Evolutionary conservation across 2,329 filamentous ascomycete species (phyloP).

Genomic region (Diaporthe citri): DNA sequence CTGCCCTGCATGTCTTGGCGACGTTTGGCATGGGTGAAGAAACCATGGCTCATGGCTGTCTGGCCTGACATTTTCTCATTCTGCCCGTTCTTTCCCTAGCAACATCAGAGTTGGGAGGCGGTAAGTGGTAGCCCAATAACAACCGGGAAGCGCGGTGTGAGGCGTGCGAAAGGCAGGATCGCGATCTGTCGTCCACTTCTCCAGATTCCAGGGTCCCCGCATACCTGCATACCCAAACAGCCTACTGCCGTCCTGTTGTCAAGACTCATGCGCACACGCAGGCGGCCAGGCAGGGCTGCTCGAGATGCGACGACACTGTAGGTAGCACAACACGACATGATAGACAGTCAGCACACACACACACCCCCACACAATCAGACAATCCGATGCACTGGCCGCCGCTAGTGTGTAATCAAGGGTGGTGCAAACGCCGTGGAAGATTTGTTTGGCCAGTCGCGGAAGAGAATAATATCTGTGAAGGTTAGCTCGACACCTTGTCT

Average conservation of each 20-base stretch:
- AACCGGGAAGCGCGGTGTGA: not conserved
- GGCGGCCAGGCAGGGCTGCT: not conserved
- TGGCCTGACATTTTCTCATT: not conserved
- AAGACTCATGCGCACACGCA: slow-evolving; percentile 16
- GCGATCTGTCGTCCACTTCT: slow-evolving; percentile 28
- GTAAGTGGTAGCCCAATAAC: not conserved
- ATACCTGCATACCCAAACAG: not conserved
- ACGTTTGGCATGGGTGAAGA: not conserved
- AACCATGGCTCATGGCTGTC: not conserved
- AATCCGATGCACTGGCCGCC: slow-evolving; percentile 14
- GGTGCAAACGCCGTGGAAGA: not conserved
- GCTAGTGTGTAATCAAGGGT: slow-evolving; percentile 24
- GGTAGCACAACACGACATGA: slow-evolving; percentile 22
- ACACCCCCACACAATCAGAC: not conserved
- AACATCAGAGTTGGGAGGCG: not conserved
- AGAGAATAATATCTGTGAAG: slow-evolving; percentile 19
- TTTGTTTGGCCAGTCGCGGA: slow-evolving; percentile 17
- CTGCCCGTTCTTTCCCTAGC: not conserved
- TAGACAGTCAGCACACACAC: slow-evolving; percentile 18
- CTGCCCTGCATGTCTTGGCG: slow-evolving; percentile 19
- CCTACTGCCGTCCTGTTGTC: not conserved
- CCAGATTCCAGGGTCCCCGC: slow-evolving; percentile 20
- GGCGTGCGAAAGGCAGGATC: not conserved
- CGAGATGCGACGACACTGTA: slow-evolving; percentile 1
- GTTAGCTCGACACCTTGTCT: slow-evolving; percentile 2